Percentiles rank a stretch among this genome's conserved stretches.
Evolutionary conservation across 768 basidiomycete species (phyloP).

Genomic region (Kwoniella heveanensis): DNA sequence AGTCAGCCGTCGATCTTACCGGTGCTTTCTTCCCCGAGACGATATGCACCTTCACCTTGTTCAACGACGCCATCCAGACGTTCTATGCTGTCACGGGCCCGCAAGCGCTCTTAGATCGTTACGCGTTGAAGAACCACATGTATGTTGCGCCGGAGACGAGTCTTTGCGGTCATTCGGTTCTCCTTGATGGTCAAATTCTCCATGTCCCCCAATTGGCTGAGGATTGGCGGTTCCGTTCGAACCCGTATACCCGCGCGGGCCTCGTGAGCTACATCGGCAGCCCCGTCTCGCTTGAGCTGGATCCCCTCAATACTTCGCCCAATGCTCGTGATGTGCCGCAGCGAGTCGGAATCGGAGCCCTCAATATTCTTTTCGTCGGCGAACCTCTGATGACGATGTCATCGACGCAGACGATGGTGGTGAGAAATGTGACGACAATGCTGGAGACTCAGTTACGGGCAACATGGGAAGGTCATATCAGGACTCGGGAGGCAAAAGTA

Average conservation of each 20-base stretch:
- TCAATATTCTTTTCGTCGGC: slow-evolving; percentile 21
- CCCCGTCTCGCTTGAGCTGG: slow-evolving; percentile 23
- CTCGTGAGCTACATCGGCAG: slow-evolving; percentile 32
- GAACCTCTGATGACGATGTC: slow-evolving; percentile 8
- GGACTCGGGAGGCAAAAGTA: slow-evolving; percentile 34
- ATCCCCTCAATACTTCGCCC: slow-evolving; percentile 13
- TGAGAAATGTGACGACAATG: slow-evolving; percentile 31
- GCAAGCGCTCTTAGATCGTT: background rate
- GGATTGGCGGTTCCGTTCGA: slow-evolving; percentile 24
- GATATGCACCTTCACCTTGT: slow-evolving; percentile 23
- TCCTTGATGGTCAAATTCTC: slow-evolving; percentile 4
- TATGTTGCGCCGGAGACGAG: slow-evolving; percentile 13
- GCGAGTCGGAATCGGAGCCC: slow-evolving; percentile 13
- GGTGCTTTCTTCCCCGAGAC: slow-evolving; percentile 31
- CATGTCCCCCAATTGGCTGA: slow-evolving; percentile 8
- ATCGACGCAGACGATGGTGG: slow-evolving; percentile 23
- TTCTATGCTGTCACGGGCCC: slow-evolving; percentile 15
- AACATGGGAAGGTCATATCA: slow-evolving; percentile 43
- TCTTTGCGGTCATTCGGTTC: slow-evolving; percentile 27
- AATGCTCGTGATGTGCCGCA: background rate
- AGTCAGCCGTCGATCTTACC: slow-evolving; percentile 32
- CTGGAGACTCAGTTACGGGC: slow-evolving; percentile 40
- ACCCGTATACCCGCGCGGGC: slow-evolving; percentile 25
- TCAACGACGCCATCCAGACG: slow-evolving; percentile 14
- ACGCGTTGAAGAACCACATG: slow-evolving; percentile 1